Evolutionary conservation across 1,284 basidiomycete genomes (phyloP).

Genomic region (Schizophyllum commune): DNA sequence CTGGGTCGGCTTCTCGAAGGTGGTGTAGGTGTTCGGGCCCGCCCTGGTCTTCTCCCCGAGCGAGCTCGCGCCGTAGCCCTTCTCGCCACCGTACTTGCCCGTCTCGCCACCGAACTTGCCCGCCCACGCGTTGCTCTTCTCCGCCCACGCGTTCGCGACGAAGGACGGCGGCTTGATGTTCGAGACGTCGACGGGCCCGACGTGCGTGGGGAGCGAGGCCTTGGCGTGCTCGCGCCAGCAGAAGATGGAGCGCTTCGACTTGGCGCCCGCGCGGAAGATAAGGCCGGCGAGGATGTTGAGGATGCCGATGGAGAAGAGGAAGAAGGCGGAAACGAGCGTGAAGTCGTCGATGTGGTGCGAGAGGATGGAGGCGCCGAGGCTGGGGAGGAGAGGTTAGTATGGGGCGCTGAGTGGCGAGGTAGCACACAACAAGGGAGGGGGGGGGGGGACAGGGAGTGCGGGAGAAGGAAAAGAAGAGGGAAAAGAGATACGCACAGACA

Average conservation of each 20-base stretch:
- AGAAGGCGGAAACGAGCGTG: constrained; percentile 76
- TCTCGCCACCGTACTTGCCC: background rate
- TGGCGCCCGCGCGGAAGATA: constrained; percentile 59
- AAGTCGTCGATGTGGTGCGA: constrained; percentile 76
- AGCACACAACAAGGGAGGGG: background rate
- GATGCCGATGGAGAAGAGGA: constrained; percentile 80
- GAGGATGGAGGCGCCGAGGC: constrained; percentile 72
- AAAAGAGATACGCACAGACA: constrained; percentile 48
- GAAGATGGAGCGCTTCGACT: constrained; percentile 55
- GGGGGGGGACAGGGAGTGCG: background rate
- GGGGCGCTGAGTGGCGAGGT: background rate
- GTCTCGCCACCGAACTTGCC: background rate
- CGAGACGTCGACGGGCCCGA: constrained; percentile 26
- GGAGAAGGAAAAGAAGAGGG: background rate
- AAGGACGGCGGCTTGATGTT: constrained; percentile 30
- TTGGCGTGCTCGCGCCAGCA: constrained; percentile 57
- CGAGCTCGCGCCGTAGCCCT: constrained; percentile 4
- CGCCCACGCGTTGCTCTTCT: constrained; percentile 15
- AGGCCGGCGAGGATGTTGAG: constrained; percentile 76
- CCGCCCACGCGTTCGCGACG: constrained; percentile 24
- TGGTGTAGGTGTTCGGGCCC: constrained; percentile 8
- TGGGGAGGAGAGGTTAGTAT: constrained; percentile 14
- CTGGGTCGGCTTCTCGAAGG: background rate
- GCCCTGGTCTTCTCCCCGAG: constrained; percentile 19
- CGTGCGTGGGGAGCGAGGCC: constrained; percentile 46